These are phyloP conservation scores for Aphanomyces astaci DNA, from an alignment of 352 stramenopile species.

Conservation along the genomic window DNA sequence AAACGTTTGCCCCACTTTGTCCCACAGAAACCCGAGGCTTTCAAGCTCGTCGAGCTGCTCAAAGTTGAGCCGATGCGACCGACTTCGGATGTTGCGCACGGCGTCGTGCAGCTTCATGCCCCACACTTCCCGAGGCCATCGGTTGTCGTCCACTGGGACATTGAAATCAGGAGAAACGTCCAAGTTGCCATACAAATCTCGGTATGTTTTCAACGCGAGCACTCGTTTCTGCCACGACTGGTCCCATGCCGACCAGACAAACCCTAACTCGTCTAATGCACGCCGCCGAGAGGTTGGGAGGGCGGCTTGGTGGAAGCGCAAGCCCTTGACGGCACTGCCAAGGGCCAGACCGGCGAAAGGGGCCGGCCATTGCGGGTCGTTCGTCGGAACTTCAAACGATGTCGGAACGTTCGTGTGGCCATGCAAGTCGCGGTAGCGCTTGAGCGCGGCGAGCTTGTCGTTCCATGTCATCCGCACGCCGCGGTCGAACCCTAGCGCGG, in stretches of 20 bases:
- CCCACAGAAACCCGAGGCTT: constrained; percentile 38
- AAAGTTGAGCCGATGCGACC: constrained; percentile 13
- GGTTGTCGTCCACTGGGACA: constrained; percentile 55
- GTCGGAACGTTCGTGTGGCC: constrained; percentile 38
- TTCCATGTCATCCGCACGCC: constrained; percentile 46
- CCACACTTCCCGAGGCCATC: constrained; percentile 76
- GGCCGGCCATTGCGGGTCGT: constrained; percentile 27
- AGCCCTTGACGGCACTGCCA: constrained; percentile 24
- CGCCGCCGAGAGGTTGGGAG: constrained; percentile 33
- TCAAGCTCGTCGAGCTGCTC: constrained; percentile 31
- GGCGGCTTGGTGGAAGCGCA: constrained; percentile 13
- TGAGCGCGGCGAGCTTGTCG: constrained; percentile 42
- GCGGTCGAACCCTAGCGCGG: constrained; percentile 62
- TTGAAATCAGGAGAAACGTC: constrained; percentile 85
- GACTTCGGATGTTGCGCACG: constrained; percentile 56
- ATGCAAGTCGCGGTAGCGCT: constrained; percentile 28
- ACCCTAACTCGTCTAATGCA: constrained; percentile 53
- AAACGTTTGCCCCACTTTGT: constrained; percentile 37
- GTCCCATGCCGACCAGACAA: constrained; percentile 41
- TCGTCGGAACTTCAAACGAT: constrained; percentile 29
- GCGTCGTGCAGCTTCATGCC: constrained; percentile 60
- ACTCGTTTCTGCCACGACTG: constrained; percentile 22
- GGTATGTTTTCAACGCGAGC: constrained; percentile 65
- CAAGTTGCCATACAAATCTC: constrained; percentile 76
- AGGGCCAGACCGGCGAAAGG: constrained; percentile 25